phyloP scores from a whole-genome alignment of 2,329 filamentous ascomycete genomes.

The Ophiocordyceps camponoti-rufipedis region DNA sequence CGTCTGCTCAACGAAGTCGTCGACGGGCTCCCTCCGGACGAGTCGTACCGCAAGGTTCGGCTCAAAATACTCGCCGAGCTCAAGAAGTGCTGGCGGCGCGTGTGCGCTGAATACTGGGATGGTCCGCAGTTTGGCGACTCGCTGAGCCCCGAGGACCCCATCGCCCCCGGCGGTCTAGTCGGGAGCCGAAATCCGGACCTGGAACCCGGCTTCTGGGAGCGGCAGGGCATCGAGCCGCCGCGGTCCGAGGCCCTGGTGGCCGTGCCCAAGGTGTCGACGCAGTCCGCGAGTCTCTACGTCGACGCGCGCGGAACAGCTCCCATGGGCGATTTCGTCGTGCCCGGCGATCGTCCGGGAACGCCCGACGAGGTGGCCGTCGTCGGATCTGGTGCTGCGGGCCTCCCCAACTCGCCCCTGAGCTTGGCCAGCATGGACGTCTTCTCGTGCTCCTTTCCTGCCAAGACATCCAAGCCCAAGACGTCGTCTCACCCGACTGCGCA shows the following conservation, averaged over 20 bases:
- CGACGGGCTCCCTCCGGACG: slow-evolving; percentile 30
- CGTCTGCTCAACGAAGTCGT: slow-evolving; percentile 55
- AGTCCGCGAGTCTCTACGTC: slow-evolving; percentile 17
- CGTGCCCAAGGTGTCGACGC: slow-evolving; percentile 7
- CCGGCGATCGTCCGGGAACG: slow-evolving; percentile 26
- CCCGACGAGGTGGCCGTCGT: slow-evolving; percentile 18
- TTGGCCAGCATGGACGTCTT: slow-evolving; percentile 40
- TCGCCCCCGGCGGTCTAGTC: slow-evolving; percentile 57
- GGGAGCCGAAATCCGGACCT: slow-evolving; percentile 38
- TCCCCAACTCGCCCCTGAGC: slow-evolving; percentile 31
- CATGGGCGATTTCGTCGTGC: slow-evolving; percentile 25
- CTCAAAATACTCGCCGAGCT: slow-evolving; percentile 83
- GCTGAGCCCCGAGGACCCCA: slow-evolving; percentile 43
- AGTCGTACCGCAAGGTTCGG: slow-evolving; percentile 29
- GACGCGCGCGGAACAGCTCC: slow-evolving; percentile 27
- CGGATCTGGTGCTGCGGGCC: slow-evolving; percentile 6
- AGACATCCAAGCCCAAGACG: slow-evolving; percentile 23
- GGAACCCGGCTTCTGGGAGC: slow-evolving; percentile 36
- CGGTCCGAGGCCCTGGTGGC: slow-evolving; percentile 23
- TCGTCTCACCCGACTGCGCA: slow-evolving; percentile 29
- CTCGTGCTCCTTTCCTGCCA: slow-evolving; percentile 45
- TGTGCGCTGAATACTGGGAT: slow-evolving; percentile 84
- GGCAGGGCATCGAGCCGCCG: slow-evolving; percentile 22
- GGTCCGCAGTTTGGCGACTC: slow-evolving; percentile 45
- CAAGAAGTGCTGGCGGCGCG: slow-evolving; percentile 92